Conservation (phyloP, 2,329 filamentous ascomycete genomes). For the Graphiopsis chlorocephala region DNA sequence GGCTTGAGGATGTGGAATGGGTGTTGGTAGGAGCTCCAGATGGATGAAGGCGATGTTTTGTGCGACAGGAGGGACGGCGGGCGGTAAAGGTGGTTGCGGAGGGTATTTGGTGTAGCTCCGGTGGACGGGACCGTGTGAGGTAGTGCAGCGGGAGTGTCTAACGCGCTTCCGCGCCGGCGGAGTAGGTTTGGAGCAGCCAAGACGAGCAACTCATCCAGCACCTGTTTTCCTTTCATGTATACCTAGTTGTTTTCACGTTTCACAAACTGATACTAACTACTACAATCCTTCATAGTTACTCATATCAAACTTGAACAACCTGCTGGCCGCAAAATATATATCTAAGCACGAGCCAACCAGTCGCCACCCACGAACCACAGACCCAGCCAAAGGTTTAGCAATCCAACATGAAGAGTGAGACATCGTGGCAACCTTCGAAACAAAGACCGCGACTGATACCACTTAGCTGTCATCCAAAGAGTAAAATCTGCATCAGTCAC, state of each 20-base stretch:
- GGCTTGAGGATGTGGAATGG: background rate
- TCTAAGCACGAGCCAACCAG: background rate
- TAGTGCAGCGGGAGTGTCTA: constrained; percentile 3
- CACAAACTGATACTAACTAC: background rate
- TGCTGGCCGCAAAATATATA: background rate
- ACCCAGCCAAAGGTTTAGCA: background rate
- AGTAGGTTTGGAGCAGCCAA: constrained; percentile 4
- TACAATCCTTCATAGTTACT: background rate
- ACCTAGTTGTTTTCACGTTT: background rate
- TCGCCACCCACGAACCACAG: background rate
- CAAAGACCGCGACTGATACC: constrained; percentile 20
- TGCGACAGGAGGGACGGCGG: constrained; percentile 1
- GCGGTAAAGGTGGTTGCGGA: constrained; percentile 7
- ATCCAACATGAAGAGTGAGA: constrained; percentile 42
- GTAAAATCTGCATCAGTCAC: constrained; percentile 95
- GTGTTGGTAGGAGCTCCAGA: background rate
- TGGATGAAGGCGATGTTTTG: background rate
- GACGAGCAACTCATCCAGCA: background rate
- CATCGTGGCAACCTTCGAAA: constrained; percentile 9
- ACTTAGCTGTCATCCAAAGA: constrained; percentile 80
- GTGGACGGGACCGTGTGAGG: constrained; percentile 2
- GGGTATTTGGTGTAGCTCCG: constrained; percentile 2
- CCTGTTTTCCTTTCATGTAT: background rate
- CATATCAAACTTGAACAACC: background rate
- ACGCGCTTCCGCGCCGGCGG: background rate